These are phyloP conservation scores for Rubus idaeus DNA, from an alignment of 306 rosid genomes.

Conservation along the genomic window DNA sequence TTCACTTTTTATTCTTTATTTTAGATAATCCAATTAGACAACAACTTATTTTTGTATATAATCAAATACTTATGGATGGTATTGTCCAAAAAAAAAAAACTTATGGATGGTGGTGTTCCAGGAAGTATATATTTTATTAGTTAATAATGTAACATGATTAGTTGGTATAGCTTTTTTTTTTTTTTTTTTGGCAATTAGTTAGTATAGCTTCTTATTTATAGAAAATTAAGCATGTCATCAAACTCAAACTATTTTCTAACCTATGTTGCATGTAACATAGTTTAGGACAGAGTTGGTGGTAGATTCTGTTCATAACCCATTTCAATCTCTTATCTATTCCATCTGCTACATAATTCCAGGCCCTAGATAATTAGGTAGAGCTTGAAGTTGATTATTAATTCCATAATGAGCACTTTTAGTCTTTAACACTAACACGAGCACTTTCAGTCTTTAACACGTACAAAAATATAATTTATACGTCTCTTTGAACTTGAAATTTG, in stretches of 20 bases:
- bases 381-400: too few species aligned
- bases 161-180: background rate
- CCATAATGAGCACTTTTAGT: too few species aligned
- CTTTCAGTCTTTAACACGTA: too few species aligned
- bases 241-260: background rate
- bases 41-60: background rate
- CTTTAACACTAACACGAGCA: too few species aligned
- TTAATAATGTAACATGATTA: background rate
- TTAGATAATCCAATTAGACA: background rate
- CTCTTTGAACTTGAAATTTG: too few species aligned
- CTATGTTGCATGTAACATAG: background rate
- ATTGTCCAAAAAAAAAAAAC: too few species aligned
- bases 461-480: too few species aligned
- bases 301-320: background rate
- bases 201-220: background rate
- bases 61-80: background rate
- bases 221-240: background rate
- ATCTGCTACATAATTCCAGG: background rate
- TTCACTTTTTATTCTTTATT: background rate
- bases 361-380: too few species aligned
- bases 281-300: slow-evolving; percentile 4
- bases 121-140: background rate
- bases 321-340: background rate
- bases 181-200: background rate
- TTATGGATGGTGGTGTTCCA: background rate